Evolutionary conservation across 2,329 filamentous ascomycete species (phyloP), one percentile per base, ranked within the genome.

Genomic region (Xylaria sp.): DNA sequence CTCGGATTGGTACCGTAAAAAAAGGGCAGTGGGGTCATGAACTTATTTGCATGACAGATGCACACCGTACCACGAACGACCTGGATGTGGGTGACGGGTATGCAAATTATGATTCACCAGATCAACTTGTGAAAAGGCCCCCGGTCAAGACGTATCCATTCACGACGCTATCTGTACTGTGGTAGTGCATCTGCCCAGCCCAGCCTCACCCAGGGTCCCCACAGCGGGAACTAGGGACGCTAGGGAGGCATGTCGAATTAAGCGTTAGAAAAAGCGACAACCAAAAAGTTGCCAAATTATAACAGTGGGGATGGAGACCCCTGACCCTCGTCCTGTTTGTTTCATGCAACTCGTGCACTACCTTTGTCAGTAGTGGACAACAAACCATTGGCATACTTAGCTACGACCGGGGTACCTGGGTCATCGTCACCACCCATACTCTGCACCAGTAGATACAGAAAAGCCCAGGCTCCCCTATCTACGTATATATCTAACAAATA

Each of bases 191-290:
- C 46, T 57, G 39, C 61, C 60, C 46, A 64, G 66, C 63, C 63
- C 67, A 71, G 67, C 70, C 67, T 70, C 70, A 63, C 23, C 18
- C 41, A 59, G 56, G 48, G 67, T 63, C 65, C 65, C 69, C 70
- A 71, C 70, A 71, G 67, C 70, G 70, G 70, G 67, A 71, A 70
- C 70, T 71, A 71, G 63, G 48, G 48, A 55, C 63, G 61, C 67
- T 67, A 66, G 34, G 56, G 39, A 58, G 56, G 28, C 45, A 63
- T 50, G 60, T 55, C 58, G 50, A 58, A 55, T 55, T 36, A 55
- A 36, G 52, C 13, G 52, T 36, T 55, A 3, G 8, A 45, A n/a
- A 45, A 28, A 50, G 56, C 58, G 39, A 32, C 20, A 13, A 36
- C 50, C n/a, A 36, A 63, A 10, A 50, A 58, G 43, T 28, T 41